phyloP scores from a whole-genome alignment of 2,329 filamentous ascomycete species.

The Ceratocystis smalleyi region DNA sequence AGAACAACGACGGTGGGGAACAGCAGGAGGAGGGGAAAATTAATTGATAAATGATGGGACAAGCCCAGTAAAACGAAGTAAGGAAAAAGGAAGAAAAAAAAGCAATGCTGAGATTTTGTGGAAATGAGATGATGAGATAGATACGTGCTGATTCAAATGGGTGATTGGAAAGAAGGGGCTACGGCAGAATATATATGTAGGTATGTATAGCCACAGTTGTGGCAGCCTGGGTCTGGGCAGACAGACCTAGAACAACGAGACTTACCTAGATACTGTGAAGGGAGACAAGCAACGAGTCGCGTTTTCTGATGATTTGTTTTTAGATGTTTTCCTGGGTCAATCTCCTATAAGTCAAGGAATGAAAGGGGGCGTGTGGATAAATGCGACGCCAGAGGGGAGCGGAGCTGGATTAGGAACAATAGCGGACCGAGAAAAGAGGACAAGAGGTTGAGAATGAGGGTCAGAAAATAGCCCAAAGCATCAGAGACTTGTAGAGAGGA shows the following conservation, averaged over 20 bases:
- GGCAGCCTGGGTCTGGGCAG: neutral
- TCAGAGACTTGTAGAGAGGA: slow-evolving; percentile 1
- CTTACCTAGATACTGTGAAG: neutral
- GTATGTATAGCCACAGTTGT: neutral
- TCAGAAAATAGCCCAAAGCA: slow-evolving; percentile 7
- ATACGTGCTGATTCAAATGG: no score
- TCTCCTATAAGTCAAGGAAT: slow-evolving; percentile 11
- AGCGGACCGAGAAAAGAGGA: neutral
- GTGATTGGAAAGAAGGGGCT: neutral
- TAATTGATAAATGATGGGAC: slow-evolving; percentile 7
- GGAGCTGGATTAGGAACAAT: neutral
- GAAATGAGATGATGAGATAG: neutral
- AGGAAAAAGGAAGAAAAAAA: neutral
- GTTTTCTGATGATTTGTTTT: neutral
- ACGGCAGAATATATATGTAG: neutral
- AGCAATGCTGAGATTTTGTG: neutral
- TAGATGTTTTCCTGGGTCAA: slow-evolving; percentile 1
- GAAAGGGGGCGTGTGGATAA: neutral
- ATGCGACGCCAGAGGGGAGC: neutral
- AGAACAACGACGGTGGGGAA: slow-evolving; percentile 14
- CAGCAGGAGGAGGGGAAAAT: neutral
- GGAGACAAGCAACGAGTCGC: neutral
- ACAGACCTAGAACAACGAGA: neutral
- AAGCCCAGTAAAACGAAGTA: neutral
- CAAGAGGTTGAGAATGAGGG: slow-evolving; percentile 3